Percentiles rank a stretch among this genome's conserved stretches.
These are phyloP conservation scores for Schwanniomyces vanrijiae DNA, from an alignment of 805 yeast species.

Conservation along the genomic window DNA sequence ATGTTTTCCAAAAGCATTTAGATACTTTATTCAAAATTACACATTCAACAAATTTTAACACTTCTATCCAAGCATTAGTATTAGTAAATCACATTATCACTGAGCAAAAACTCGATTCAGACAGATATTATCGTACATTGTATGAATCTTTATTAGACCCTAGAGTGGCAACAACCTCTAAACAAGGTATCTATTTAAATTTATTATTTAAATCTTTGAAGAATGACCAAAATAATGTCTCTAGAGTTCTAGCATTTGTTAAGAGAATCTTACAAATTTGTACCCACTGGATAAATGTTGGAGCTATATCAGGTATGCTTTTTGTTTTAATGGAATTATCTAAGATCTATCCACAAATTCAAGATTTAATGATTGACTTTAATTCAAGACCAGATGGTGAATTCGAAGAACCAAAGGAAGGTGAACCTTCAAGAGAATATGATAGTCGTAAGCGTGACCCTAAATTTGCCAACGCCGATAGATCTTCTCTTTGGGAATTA, in stretches of 20 bases:
- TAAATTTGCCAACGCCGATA: slow-evolving; percentile 80
- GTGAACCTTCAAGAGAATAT: slow-evolving; percentile 41
- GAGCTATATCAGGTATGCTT: slow-evolving; percentile 83
- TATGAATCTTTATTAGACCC: slow-evolving; percentile 88
- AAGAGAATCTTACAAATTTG: slow-evolving; percentile 88
- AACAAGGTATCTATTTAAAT: slow-evolving; percentile 89
- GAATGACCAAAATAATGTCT: slow-evolving; percentile 53
- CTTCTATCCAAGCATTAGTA: slow-evolving; percentile 88
- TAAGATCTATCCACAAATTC: slow-evolving; percentile 62
- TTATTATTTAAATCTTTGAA: slow-evolving; percentile 81
- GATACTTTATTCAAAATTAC: slow-evolving; percentile 86
- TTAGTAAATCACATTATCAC: slow-evolving; percentile 78
- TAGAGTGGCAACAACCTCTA: slow-evolving; percentile 80
- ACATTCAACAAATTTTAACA: slow-evolving; percentile 90
- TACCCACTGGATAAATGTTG: slow-evolving; percentile 82
- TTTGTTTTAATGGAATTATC: slow-evolving; percentile 69
- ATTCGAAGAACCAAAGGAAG: slow-evolving; percentile 28
- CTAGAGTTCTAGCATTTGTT: slow-evolving; percentile 83
- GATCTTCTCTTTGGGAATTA: slow-evolving; percentile 85
- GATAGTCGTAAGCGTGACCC: slow-evolving; percentile 94
- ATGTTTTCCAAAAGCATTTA: slow-evolving; percentile 71
- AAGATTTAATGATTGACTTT: slow-evolving; percentile 56
- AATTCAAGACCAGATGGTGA: slow-evolving; percentile 48
- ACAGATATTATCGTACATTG: slow-evolving; percentile 81
- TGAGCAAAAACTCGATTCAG: slow-evolving; percentile 54